Conservation (phyloP, 208 protist species). For the Wallacemonas sp. region DNA sequence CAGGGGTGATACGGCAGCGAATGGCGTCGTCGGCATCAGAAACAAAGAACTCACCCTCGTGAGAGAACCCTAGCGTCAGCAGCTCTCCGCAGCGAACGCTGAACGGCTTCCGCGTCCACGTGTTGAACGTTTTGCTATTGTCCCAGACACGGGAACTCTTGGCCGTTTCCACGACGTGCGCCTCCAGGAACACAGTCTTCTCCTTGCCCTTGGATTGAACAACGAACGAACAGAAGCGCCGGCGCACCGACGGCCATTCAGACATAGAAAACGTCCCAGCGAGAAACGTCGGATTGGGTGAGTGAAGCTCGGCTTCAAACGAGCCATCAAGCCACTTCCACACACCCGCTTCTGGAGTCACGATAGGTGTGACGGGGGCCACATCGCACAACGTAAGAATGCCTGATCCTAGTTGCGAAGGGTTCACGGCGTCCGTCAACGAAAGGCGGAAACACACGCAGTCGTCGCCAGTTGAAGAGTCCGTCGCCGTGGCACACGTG, state of each 20-base stretch:
- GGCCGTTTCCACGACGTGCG: constrained; percentile 45
- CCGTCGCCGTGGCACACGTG: constrained; percentile 5
- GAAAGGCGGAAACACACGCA: constrained; percentile 3
- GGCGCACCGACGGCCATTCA: constrained; percentile 33
- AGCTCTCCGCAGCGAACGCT: constrained; percentile 64
- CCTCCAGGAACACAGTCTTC: constrained; percentile 75
- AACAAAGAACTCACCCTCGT: constrained; percentile 81
- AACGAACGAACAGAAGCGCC: constrained; percentile 62
- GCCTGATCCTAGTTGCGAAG: too few relatives aligned
- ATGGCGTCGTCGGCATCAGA: constrained; percentile 77
- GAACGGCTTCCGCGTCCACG: constrained; percentile 56
- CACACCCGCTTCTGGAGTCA: constrained; percentile 27
- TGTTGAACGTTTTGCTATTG: constrained; percentile 14
- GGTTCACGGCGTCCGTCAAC: background rate
- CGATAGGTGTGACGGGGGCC: constrained; percentile 25
- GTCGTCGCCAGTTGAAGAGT: background rate
- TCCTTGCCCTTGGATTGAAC: constrained; percentile 57
- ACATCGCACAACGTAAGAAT: too few relatives aligned
- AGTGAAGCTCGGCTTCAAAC: constrained; percentile 43
- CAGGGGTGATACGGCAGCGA: constrained; percentile 56
- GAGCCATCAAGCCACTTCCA: constrained; percentile 67
- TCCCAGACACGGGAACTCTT: constrained; percentile 16
- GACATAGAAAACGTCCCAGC: constrained; percentile 29
- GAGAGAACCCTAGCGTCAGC: constrained; percentile 70
- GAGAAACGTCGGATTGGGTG: constrained; percentile 42